A percentile compares a stretch with the other conserved stretches of the same genome.
phyloP scores from a whole-genome alignment of 1,284 basidiomycete species.

The Cryptococcus sp. region DNA sequence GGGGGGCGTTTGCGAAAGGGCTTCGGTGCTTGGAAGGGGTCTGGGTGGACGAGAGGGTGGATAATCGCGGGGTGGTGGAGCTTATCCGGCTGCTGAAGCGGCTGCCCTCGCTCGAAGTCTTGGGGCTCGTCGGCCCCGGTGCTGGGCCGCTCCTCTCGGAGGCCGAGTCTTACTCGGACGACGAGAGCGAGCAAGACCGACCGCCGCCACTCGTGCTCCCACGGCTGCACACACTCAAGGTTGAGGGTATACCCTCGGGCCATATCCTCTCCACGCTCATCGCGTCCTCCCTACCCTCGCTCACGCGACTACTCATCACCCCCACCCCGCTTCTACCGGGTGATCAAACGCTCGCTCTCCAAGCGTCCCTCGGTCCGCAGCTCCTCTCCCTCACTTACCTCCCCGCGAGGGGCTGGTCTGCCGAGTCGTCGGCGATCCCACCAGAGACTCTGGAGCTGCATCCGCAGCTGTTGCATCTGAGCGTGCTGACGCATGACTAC shows the following conservation, averaged over 20 bases:
- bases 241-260: conserved; percentile 66
- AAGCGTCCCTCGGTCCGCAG: conserved; percentile 60
- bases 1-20: conserved; percentile 41
- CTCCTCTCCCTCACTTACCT: conserved; percentile 65
- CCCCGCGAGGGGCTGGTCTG: conserved; percentile 60
- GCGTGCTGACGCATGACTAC: conserved; percentile 33
- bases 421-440: conserved; percentile 40
- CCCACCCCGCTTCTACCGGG: conserved; percentile 53
- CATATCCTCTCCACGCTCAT: conserved; percentile 63
- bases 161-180: too few relatives aligned
- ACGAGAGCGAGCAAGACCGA: not conserved
- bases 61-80: conserved; percentile 29
- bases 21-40: conserved; percentile 64
- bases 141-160: not conserved
- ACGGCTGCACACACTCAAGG: conserved; percentile 60
- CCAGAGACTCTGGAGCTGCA: conserved; percentile 24
- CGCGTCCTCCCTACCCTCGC: conserved; percentile 60
- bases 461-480: conserved; percentile 43
- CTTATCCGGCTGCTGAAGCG: conserved; percentile 56
- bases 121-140: conserved; percentile 11
- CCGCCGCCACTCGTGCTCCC: conserved; percentile 55
- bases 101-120: conserved; percentile 55
- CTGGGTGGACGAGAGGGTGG: conserved; percentile 52
- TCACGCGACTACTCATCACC: conserved; percentile 68
- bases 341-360: conserved; percentile 59